Percentiles rank a stretch among this genome's conserved stretches.
phyloP scores from a whole-genome alignment of 2,329 filamentous ascomycete genomes.

The Arthrobotrys pseudoclavata region DNA sequence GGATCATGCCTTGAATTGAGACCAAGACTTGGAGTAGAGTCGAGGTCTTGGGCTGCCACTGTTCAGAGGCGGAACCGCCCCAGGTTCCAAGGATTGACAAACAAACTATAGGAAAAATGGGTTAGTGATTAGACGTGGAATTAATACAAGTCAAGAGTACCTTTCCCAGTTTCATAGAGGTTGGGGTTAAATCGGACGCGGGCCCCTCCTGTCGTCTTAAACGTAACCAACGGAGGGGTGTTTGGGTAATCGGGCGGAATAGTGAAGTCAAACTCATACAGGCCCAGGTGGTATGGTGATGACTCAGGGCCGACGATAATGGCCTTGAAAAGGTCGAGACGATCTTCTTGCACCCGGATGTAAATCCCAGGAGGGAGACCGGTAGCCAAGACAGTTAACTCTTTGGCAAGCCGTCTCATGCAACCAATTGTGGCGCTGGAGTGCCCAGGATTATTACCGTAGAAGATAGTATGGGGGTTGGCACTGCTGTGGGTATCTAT shows the following conservation, averaged over 20 bases:
- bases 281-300: constrained; percentile 71
- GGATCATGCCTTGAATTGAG: constrained; percentile 73
- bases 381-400: constrained; percentile 68
- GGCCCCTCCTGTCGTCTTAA: constrained; percentile 69
- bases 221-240: constrained; percentile 67
- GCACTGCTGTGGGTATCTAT: constrained; percentile 48
- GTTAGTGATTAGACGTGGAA: background rate
- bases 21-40: constrained; percentile 71
- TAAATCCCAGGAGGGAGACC: constrained; percentile 71
- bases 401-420: constrained; percentile 66
- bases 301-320: constrained; percentile 69
- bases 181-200: constrained; percentile 70
- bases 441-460: constrained; percentile 4
- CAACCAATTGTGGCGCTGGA: constrained; percentile 47
- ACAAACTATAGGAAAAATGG: constrained; percentile 66
- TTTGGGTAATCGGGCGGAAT: constrained; percentile 68
- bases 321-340: constrained; percentile 70
- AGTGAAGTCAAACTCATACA: constrained; percentile 72
- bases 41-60: constrained; percentile 69
- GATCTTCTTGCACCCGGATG: constrained; percentile 68
- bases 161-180: constrained; percentile 69
- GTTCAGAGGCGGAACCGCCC: constrained; percentile 67
- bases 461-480: constrained; percentile 19
- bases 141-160: constrained; percentile 65
- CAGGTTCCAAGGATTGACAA: constrained; percentile 70